Evolutionary conservation across 1,284 basidiomycete genomes (phyloP).

Genomic region (Ustilago bromivora): DNA sequence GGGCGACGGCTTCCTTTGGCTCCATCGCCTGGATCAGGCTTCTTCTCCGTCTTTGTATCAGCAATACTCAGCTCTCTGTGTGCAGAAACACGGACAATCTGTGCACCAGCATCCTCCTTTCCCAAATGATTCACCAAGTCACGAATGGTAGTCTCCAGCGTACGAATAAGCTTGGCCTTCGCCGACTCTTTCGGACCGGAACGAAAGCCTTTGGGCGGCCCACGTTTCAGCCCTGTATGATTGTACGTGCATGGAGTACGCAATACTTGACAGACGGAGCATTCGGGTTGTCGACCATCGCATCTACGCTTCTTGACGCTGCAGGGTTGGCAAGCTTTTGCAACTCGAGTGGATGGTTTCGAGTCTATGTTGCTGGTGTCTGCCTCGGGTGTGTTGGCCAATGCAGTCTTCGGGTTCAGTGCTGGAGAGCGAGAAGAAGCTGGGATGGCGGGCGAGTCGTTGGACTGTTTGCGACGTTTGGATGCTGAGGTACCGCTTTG

Average conservation of each 20-base stretch:
- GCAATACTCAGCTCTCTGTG: slow-evolving; percentile 44
- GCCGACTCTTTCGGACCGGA: slow-evolving; percentile 59
- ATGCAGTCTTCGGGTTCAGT: not conserved
- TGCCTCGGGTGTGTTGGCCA: not conserved
- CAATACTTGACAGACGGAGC: slow-evolving; percentile 59
- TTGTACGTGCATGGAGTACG: slow-evolving; percentile 62
- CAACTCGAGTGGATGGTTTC: slow-evolving; percentile 42
- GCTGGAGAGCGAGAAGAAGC: slow-evolving; percentile 9
- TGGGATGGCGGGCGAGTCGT: slow-evolving; percentile 5
- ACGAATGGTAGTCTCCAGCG: slow-evolving; percentile 61
- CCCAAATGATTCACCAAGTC: slow-evolving; percentile 58
- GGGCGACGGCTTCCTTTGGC: not conserved
- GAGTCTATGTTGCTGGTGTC: slow-evolving; percentile 14
- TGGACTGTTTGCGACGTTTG: slow-evolving; percentile 25
- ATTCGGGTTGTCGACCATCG: slow-evolving; percentile 61
- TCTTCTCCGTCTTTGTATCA: slow-evolving; percentile 1
- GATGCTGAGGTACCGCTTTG: slow-evolving; percentile 4
- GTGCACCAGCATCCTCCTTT: slow-evolving; percentile 45
- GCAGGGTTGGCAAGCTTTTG: slow-evolving; percentile 62
- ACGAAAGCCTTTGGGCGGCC: slow-evolving; percentile 64
- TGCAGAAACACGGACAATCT: slow-evolving; percentile 51
- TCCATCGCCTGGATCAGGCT: not conserved
- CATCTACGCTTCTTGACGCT: slow-evolving; percentile 62
- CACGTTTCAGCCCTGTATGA: slow-evolving; percentile 54
- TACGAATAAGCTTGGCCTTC: slow-evolving; percentile 53